Evolutionary conservation across 2,329 filamentous ascomycete genomes (phyloP), one percentile per base, ranked within the genome.

Genomic region (Phialophora verrucosa): DNA sequence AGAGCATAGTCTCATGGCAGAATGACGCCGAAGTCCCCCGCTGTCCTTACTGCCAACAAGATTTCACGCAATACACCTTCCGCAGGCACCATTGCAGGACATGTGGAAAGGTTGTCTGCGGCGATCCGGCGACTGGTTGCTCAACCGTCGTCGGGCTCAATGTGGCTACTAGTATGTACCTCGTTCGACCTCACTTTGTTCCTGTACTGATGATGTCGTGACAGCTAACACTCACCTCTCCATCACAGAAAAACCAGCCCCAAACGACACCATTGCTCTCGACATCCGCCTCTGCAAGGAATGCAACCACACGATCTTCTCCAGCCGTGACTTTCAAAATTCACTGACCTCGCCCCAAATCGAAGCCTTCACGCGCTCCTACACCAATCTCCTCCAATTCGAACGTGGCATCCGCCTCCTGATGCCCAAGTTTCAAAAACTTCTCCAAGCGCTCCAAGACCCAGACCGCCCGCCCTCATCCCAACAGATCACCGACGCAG

Each of bases 41-140:
- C 70, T 99, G 95, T 75, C 95, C 95, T 0, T 97, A 97, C 75
- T 99, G 95, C 74, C 91, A 96, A 75, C 95, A 99, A 74, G 92
- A 97, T 64, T 99, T 99, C 77, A 90, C 92, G 0, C 90, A 89
- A 14, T 98, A 97, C 85, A 91, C 92, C 1, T 96, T 98, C 74
- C 87, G 95, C 73, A 84, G 95, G 71, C 95, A 98, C 77, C 95
- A 99, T 78, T 99, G 95, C 78, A 87, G 95, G 62, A 90, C 96
- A 78, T 99, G 95, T 74, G 95, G 95, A 3, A 87, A 90, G 51
- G 93, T 99, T 0, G 92, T 99, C 0, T 99, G 95, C 75, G 92
- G 92, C 12, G 95, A 99, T 77, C 87, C 87, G 0, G 85, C 87
- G 64, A 99, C 95, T 0, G 88, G 80, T 3, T 99, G 95, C 77